Evolutionary conservation across 768 basidiomycete species (phyloP).

Genomic region (Lyophyllum shimeji): DNA sequence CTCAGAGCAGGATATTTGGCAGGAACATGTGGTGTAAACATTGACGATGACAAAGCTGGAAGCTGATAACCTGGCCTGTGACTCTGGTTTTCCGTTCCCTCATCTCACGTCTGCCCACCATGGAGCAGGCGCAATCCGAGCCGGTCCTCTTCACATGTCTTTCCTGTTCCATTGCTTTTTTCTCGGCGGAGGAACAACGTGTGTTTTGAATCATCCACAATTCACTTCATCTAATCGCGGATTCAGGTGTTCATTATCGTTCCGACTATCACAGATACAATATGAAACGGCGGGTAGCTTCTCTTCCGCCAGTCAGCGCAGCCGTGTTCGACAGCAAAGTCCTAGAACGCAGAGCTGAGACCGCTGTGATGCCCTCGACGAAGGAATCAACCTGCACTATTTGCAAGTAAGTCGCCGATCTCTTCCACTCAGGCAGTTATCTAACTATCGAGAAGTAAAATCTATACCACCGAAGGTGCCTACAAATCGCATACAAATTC

Average conservation of each 20-base stretch:
- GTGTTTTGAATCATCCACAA: conserved; percentile 23
- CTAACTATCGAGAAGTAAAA: conserved; percentile 56
- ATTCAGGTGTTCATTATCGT: conserved; percentile 78
- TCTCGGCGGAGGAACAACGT: conserved; percentile 82
- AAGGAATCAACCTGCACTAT: conserved; percentile 65
- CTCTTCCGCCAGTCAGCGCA: conserved; percentile 79
- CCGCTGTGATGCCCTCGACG: conserved; percentile 61
- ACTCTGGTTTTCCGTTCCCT: no score
- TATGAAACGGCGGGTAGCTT: conserved; percentile 94
- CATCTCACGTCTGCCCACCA: conserved; percentile 18
- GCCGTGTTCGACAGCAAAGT: conserved; percentile 87
- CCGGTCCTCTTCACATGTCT: conserved; percentile 77
- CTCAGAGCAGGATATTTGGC: conserved; percentile 6
- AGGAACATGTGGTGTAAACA: no score
- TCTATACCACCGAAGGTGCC: conserved; percentile 86
- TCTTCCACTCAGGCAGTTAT: conserved; percentile 2
- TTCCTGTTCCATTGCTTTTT: conserved; percentile 88
- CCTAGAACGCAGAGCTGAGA: conserved; percentile 73
- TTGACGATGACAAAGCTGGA: no score
- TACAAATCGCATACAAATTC: conserved; percentile 86
- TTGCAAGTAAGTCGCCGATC: conserved; percentile 71
- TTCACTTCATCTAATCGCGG: conserved; percentile 6
- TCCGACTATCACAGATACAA: conserved; percentile 98
- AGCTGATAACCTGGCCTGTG: no score
- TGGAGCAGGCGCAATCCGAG: conserved; percentile 27